These are phyloP conservation scores for Populus tremula DNA, from an alignment of 345 rosid genomes.

Conservation along the genomic window DNA sequence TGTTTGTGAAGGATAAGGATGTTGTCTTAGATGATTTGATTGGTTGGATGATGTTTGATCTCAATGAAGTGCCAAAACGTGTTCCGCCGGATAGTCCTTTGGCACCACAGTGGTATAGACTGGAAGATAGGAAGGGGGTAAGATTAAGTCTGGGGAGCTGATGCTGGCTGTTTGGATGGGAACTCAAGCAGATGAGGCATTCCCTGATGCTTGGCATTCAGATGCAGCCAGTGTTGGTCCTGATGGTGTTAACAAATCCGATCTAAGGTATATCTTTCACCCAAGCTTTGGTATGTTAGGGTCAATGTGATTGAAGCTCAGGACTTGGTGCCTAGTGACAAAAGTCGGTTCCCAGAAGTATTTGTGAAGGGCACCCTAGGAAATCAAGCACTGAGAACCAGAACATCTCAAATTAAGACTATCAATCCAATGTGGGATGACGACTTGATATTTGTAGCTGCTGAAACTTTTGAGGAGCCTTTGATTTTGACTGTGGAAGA, in stretches of 20 bases:
- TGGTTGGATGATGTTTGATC: conserved; percentile 27
- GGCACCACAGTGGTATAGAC: conserved; percentile 34
- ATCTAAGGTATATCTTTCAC: conserved; percentile 30
- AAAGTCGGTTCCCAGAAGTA: conserved; percentile 24
- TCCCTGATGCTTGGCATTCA: conserved; percentile 37
- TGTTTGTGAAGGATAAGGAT: conserved; percentile 31
- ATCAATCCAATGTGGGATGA: conserved; percentile 36
- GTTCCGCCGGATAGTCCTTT: conserved; percentile 36
- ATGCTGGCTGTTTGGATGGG: conserved; percentile 40
- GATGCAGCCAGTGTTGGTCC: conserved; percentile 36
- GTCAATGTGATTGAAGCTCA: conserved; percentile 39
- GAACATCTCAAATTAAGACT: conserved; percentile 22
- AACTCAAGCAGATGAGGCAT: conserved; percentile 32
- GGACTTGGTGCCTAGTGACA: conserved; percentile 30
- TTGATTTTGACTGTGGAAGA: conserved; percentile 32
- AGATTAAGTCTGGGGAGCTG: conserved; percentile 24
- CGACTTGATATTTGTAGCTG: conserved; percentile 29
- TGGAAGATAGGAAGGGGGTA: conserved; percentile 32
- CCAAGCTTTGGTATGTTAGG: conserved; percentile 36
- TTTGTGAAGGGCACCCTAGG: conserved; percentile 27
- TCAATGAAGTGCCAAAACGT: conserved; percentile 29
- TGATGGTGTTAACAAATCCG: conserved; percentile 27
- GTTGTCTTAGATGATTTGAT: conserved; percentile 32
- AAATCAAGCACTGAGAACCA: conserved; percentile 26
- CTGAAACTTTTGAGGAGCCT: conserved; percentile 35